A percentile compares a stretch with the other conserved stretches of the same genome.
Conservation (phyloP, 768 basidiomycete species). For the Pleurotus djamor region DNA sequence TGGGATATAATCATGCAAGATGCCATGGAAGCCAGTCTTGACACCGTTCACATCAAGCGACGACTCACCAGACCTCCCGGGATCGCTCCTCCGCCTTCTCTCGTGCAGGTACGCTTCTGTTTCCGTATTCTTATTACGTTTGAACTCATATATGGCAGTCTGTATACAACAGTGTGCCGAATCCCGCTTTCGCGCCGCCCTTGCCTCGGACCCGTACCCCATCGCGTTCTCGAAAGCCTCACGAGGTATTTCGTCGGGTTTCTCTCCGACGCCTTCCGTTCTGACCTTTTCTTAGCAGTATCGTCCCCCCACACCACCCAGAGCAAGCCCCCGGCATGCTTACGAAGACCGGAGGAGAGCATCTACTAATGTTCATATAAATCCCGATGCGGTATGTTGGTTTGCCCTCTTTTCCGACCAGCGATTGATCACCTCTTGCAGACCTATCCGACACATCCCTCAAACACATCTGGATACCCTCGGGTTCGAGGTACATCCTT, state of each 20-base stretch:
- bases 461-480: not conserved
- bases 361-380: no score
- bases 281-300: slow-evolving; percentile 34
- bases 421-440: no score
- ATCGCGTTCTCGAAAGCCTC: slow-evolving; percentile 1
- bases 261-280: not conserved
- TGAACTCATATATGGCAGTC: no score
- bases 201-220: not conserved
- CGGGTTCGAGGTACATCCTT: not conserved
- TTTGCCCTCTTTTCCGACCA: no score
- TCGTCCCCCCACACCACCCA: slow-evolving; percentile 59
- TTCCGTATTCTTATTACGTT: no score
- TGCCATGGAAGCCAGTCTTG: slow-evolving; percentile 5
- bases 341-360: no score
- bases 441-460: no score
- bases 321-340: slow-evolving; percentile 21
- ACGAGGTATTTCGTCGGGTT: not conserved
- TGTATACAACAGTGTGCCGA: not conserved
- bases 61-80: not conserved
- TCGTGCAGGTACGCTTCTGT: no score
- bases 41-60: not conserved
- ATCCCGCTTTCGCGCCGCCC: not conserved
- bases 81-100: not conserved
- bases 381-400: no score
- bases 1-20: slow-evolving; percentile 28